Evolutionary conservation across 257 asterid genomes (phyloP).

Genomic region (Hygrophila difformis): DNA sequence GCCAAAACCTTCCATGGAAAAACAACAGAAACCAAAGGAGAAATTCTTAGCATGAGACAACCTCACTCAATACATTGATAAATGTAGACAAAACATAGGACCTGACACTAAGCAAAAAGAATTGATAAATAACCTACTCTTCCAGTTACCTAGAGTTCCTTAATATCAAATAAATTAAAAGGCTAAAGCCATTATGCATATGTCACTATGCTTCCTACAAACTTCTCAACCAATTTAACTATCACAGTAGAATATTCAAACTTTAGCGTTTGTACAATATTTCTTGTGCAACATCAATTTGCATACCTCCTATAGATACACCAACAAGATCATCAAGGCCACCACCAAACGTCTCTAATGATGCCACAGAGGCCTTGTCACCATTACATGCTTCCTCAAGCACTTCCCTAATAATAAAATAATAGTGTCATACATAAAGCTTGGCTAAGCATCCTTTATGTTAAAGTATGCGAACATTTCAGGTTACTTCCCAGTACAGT

Average conservation of each 20-base stretch:
- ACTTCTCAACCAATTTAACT: not conserved
- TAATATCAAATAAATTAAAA: constrained; percentile 1
- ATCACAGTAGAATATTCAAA: no score
- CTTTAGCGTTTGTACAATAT: not conserved
- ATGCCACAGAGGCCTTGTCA: constrained; percentile 70
- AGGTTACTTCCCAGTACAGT: no score
- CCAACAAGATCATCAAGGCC: constrained; percentile 91
- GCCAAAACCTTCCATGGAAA: no score
- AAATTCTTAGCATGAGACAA: constrained; percentile 92
- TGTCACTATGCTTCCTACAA: not conserved
- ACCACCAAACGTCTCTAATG: constrained; percentile 90
- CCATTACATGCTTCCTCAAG: constrained; percentile 75
- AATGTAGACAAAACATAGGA: constrained; percentile 82
- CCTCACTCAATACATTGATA: constrained; percentile 63
- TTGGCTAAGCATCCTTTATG: no score
- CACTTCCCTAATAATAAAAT: constrained; percentile 72
- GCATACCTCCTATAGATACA: constrained; percentile 80
- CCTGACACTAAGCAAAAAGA: constrained; percentile 42
- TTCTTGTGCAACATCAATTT: constrained; percentile 11
- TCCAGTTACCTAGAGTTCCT: constrained; percentile 1
- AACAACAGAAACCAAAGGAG: no score
- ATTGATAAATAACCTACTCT: constrained; percentile 8
- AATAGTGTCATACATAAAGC: no score
- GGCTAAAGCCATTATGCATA: not conserved
- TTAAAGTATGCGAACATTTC: no score